A percentile compares a stretch with the other conserved stretches of the same genome.
These are phyloP conservation scores for Pharnaceum exiguum DNA, from an alignment of 148 eudicot genomes.

Conservation along the genomic window DNA sequence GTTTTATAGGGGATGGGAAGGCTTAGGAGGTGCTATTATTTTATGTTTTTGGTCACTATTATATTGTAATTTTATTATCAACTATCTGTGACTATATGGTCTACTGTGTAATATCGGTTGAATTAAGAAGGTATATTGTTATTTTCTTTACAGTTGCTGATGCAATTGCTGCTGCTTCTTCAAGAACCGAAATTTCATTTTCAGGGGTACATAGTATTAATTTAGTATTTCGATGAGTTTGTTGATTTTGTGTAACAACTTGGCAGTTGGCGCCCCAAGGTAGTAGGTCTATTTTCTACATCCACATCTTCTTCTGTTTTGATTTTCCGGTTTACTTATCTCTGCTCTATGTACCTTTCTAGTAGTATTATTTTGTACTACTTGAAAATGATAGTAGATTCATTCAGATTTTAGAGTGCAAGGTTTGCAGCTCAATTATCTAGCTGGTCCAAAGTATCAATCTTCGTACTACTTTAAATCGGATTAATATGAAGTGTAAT, in stretches of 20 bases:
- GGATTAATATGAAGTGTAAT: too few species aligned
- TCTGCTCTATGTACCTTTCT: too few species aligned
- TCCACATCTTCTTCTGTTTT: background rate
- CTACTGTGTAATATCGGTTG: background rate
- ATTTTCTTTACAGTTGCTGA: slow-evolving; percentile 21
- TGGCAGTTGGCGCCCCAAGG: slow-evolving; percentile 12
- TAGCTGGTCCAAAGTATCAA: too few species aligned
- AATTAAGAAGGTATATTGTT: slow-evolving; percentile 7
- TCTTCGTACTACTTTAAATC: too few species aligned
- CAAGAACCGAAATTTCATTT: slow-evolving; percentile 5
- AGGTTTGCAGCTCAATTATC: too few species aligned
- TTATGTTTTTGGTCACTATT: background rate
- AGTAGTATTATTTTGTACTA: too few species aligned
- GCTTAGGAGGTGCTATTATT: slow-evolving; percentile 9
- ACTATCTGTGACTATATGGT: background rate
- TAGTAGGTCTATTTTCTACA: background rate
- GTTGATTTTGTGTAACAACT: slow-evolving; percentile 24
- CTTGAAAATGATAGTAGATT: too few species aligned
- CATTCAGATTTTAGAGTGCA: too few species aligned
- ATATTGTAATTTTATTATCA: background rate
- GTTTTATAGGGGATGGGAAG: slow-evolving; percentile 16
- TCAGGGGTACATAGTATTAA: slow-evolving; percentile 22
- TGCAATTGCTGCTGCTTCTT: slow-evolving; percentile 26
- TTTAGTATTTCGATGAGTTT: slow-evolving; percentile 24
- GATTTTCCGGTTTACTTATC: too few species aligned